Conservation (phyloP, 257 asterid genomes). For the Petunia axillaris region DNA sequence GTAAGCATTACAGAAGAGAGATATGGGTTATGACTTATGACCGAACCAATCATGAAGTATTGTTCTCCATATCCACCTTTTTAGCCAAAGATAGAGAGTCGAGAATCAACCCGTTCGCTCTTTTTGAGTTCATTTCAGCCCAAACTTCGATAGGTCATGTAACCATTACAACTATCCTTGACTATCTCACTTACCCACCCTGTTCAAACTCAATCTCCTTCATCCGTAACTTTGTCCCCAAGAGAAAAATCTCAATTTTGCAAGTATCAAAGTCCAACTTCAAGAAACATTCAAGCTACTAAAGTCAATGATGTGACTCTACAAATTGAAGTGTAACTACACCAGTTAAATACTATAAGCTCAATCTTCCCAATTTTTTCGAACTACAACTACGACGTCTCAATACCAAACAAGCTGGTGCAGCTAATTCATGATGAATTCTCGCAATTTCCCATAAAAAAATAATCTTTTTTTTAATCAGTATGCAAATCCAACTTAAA, state of each 20-base stretch:
- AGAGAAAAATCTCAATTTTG: too few species aligned
- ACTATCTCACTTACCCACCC: background rate
- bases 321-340: too few species aligned
- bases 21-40: constrained; percentile 15
- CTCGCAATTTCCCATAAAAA: background rate
- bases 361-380: too few species aligned
- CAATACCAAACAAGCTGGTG: too few species aligned
- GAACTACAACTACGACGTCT: too few species aligned
- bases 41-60: background rate
- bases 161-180: too few species aligned
- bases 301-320: too few species aligned
- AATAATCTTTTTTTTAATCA: background rate
- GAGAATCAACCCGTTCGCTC: background rate
- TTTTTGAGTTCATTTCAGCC: background rate
- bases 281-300: too few species aligned
- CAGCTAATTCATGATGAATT: too few species aligned
- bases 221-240: background rate
- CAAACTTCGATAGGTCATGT: background rate
- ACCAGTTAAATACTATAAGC: too few species aligned
- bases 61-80: background rate
- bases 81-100: background rate
- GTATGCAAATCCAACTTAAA: background rate
- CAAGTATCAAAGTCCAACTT: too few species aligned
- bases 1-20: background rate
- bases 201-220: background rate